Evolutionary conservation across 2,329 filamentous ascomycete genomes (phyloP).

Genomic region (Ophiocordyceps robertsii): DNA sequence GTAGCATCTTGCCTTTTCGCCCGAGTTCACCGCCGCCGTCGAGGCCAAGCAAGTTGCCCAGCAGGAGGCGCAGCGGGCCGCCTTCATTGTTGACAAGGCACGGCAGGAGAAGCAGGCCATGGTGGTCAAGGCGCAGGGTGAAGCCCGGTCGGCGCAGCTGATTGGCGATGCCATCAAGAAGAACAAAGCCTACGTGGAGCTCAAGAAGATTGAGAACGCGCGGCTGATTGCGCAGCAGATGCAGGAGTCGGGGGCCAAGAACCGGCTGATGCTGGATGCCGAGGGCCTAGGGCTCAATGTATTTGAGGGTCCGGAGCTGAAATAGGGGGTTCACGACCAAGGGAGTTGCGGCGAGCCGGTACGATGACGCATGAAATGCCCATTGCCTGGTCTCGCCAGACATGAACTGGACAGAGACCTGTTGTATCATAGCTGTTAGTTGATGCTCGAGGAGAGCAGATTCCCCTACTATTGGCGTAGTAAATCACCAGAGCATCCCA

Average conservation of each 20-base stretch:
- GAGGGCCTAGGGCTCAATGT: conserved; percentile 89
- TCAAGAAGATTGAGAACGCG: conserved; percentile 97
- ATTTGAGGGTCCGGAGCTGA: conserved; percentile 38
- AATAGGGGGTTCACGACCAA: conserved; percentile 8
- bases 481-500: not conserved
- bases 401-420: not conserved
- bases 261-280: conserved; percentile 87
- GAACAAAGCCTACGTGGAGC: conserved; percentile 89
- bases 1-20: conserved; percentile 59
- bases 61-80: conserved; percentile 93
- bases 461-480: not conserved
- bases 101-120: conserved; percentile 99
- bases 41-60: conserved; percentile 64
- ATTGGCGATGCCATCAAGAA: conserved; percentile 99
- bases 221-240: conserved; percentile 75
- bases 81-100: conserved; percentile 97
- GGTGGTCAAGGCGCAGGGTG: conserved; percentile 96
- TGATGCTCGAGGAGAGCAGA: not conserved
- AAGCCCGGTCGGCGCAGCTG: conserved; percentile 91
- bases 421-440: not conserved
- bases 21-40: conserved; percentile 60
- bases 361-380: not conserved
- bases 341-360: not conserved
- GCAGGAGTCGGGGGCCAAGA: conserved; percentile 74
- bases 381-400: not conserved